These are phyloP conservation scores for Sclerotinia trifoliorum DNA, from an alignment of 2,329 filamentous ascomycete species.

Conservation along the genomic window DNA sequence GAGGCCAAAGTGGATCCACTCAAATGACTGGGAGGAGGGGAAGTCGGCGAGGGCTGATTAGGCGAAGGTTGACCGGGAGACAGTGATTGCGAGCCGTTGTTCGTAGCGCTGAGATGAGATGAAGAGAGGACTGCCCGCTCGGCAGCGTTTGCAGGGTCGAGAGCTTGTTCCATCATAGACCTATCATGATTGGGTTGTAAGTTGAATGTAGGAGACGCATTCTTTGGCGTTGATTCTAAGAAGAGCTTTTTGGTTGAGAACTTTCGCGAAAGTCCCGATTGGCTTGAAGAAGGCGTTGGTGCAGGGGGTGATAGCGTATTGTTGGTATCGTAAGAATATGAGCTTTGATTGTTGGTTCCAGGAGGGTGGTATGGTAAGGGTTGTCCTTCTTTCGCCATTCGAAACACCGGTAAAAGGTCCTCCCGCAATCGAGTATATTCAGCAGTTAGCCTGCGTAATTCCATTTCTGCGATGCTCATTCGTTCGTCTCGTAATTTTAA, in stretches of 20 bases:
- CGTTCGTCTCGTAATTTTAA: constrained; percentile 87
- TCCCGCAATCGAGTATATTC: constrained; percentile 87
- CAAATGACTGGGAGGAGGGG: constrained; percentile 49
- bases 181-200: constrained; percentile 56
- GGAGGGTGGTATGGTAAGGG: constrained; percentile 63
- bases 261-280: constrained; percentile 62
- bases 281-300: constrained; percentile 53
- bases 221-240: constrained; percentile 71
- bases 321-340: constrained; percentile 52
- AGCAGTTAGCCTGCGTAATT: constrained; percentile 79
- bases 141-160: constrained; percentile 69
- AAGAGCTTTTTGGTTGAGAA: constrained; percentile 75
- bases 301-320: constrained; percentile 55
- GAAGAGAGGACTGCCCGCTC: constrained; percentile 66
- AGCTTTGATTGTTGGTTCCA: constrained; percentile 33
- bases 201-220: constrained; percentile 66
- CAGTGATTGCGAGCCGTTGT: constrained; percentile 55
- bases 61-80: constrained; percentile 60
- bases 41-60: constrained; percentile 69
- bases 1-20: constrained; percentile 52
- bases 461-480: constrained; percentile 77
- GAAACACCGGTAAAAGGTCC: constrained; percentile 86
- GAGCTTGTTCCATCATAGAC: constrained; percentile 59
- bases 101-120: constrained; percentile 69
- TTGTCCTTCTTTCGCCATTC: constrained; percentile 87